A percentile compares a stretch with the other conserved stretches of the same genome.
These are phyloP conservation scores for Dendrobium chrysotoxum DNA, from an alignment of 106 monocot species.

Conservation along the genomic window DNA sequence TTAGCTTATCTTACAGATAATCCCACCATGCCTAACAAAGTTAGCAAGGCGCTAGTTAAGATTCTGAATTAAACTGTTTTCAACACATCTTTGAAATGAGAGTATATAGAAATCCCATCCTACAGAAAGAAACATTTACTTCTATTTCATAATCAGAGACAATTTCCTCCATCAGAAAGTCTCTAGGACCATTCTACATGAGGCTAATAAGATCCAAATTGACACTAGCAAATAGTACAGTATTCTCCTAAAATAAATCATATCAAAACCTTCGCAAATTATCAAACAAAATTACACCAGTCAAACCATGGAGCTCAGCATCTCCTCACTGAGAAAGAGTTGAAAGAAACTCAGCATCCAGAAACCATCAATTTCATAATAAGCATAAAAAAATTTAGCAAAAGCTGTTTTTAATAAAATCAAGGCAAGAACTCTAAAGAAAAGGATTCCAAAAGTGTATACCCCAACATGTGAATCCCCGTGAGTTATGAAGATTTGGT, in stretches of 20 bases:
- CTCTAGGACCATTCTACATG: not conserved
- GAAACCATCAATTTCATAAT: not conserved
- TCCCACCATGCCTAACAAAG: not conserved
- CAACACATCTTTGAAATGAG: not conserved
- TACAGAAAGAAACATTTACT: not conserved
- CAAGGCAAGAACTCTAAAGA: not conserved
- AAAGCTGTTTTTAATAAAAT: not conserved
- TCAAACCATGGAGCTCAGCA: not conserved
- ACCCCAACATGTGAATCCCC: too few species aligned
- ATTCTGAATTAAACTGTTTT: not conserved
- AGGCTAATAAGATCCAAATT: not conserved
- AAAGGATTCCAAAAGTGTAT: not conserved
- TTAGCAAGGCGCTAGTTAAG: not conserved
- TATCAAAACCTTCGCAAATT: not conserved
- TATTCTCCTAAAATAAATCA: not conserved
- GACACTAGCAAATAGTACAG: not conserved
- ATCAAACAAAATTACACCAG: not conserved
- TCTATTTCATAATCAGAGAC: too few species aligned
- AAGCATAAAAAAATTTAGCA: not conserved
- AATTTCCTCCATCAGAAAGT: too few species aligned
- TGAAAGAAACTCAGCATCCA: not conserved
- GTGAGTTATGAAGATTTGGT: too few species aligned
- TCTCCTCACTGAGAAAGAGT: not conserved
- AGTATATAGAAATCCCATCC: not conserved
- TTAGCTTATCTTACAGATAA: too few species aligned